A percentile compares a stretch with the other conserved stretches of the same genome.
Evolutionary conservation across 331 rosid species (phyloP).

Genomic region (Phaseolus coccineus): DNA sequence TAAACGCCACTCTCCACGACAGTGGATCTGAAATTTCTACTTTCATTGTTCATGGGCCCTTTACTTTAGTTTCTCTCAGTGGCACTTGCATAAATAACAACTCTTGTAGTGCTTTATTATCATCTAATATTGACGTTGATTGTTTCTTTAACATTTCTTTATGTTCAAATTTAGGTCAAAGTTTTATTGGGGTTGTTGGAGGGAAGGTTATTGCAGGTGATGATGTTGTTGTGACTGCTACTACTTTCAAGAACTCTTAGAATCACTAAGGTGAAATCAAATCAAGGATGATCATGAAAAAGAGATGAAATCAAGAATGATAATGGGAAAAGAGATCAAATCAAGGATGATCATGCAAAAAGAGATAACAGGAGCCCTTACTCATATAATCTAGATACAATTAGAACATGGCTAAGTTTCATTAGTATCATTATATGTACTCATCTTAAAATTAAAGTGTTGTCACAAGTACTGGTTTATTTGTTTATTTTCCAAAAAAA

Average conservation of each 20-base stretch:
- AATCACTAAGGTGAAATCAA: slow-evolving; percentile 34
- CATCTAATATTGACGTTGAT: background rate
- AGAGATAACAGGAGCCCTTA: background rate
- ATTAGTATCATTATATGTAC: background rate
- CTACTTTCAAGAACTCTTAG: slow-evolving; percentile 49
- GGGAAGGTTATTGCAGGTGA: slow-evolving; percentile 61
- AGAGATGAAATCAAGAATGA: background rate
- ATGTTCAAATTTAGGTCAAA: slow-evolving; percentile 62
- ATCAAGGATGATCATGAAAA: background rate
- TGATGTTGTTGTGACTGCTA: slow-evolving; percentile 39
- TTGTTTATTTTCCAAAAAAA: no score
- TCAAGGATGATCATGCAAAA: background rate
- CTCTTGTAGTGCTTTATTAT: background rate
- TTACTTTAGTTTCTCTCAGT: slow-evolving; percentile 47
- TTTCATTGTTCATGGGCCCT: slow-evolving; percentile 61
- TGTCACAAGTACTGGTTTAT: no score
- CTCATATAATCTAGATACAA: background rate
- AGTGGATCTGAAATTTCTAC: slow-evolving; percentile 43
- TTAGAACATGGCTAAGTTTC: rapidly evolving
- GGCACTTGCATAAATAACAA: slow-evolving; percentile 26
- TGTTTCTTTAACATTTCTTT: slow-evolving; percentile 54
- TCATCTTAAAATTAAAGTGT: no score
- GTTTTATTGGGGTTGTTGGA: slow-evolving; percentile 67
- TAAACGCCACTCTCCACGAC: slow-evolving; percentile 53
- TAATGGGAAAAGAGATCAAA: background rate